Evolutionary conservation across 371 early-diverging fungal genomes (phyloP).

Genomic region (Syncephalastrum racemosum): DNA sequence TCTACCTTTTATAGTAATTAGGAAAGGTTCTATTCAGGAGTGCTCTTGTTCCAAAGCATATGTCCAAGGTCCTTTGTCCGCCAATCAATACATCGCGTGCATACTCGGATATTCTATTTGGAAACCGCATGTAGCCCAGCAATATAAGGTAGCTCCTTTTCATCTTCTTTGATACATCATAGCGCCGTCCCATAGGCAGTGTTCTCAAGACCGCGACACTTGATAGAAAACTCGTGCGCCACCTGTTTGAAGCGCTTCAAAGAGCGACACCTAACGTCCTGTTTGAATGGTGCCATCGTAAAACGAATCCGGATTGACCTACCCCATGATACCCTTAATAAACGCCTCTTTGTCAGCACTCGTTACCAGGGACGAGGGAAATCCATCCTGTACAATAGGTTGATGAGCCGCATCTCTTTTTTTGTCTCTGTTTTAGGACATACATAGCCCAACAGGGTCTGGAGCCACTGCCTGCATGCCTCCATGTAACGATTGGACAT

Average conservation of each 20-base stretch:
- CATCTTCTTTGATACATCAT: too few relatives aligned
- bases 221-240: conserved; percentile 56
- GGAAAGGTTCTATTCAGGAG: too few relatives aligned
- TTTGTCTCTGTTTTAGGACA: conserved; percentile 2
- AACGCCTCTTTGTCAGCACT: conserved; percentile 61
- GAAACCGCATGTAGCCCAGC: too few relatives aligned
- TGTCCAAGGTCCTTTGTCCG: too few relatives aligned
- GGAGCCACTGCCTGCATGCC: conserved; percentile 57
- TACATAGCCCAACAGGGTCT: conserved; percentile 56
- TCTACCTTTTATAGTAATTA: too few relatives aligned
- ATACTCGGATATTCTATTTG: too few relatives aligned
- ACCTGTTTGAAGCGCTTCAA: conserved; percentile 59
- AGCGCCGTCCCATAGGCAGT: conserved; percentile 10
- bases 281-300: background rate
- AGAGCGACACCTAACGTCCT: conserved; percentile 48
- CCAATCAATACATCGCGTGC: too few relatives aligned
- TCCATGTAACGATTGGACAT: conserved; percentile 55
- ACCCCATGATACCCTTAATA: conserved; percentile 59
- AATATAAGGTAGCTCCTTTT: too few relatives aligned
- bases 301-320: conserved; percentile 17
- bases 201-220: conserved; percentile 65
- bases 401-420: background rate
- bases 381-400: conserved; percentile 48
- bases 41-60: too few relatives aligned
- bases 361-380: conserved; percentile 60